phyloP scores from a whole-genome alignment of 2,329 filamentous ascomycete genomes.

The Claviceps capensis region DNA sequence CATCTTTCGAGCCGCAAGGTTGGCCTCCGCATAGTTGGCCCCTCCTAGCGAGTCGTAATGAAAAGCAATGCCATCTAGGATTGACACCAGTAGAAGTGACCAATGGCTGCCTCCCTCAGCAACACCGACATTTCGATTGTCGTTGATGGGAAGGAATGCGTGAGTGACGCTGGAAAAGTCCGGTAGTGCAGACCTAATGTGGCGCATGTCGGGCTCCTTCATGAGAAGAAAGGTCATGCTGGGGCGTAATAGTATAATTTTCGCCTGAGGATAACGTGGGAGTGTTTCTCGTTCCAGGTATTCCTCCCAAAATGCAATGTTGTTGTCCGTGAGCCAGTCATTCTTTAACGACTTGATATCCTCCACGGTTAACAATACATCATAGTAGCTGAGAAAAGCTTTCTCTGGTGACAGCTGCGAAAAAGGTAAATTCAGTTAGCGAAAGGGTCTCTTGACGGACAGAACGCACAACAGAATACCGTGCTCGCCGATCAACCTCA shows the following conservation, averaged over 20 bases:
- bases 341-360: conserved; percentile 79
- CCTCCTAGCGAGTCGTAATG: conserved; percentile 85
- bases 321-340: conserved; percentile 97
- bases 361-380: conserved; percentile 55
- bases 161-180: conserved; percentile 73
- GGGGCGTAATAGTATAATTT: conserved; percentile 82
- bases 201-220: conserved; percentile 47
- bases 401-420: conserved; percentile 35
- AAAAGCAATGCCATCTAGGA: conserved; percentile 82
- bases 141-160: conserved; percentile 91
- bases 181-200: conserved; percentile 56
- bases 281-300: conserved; percentile 86
- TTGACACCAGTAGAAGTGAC: conserved; percentile 80
- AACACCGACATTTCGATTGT: conserved; percentile 59
- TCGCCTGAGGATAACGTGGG: conserved; percentile 61
- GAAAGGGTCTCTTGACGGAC: neutral
- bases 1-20: conserved; percentile 55
- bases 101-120: conserved; percentile 92
- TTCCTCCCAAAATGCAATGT: conserved; percentile 97
- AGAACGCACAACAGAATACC: neutral
- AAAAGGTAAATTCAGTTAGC: neutral
- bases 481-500: too few relatives aligned
- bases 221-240: conserved; percentile 88
- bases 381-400: conserved; percentile 27
- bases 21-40: conserved; percentile 63